Conservation (phyloP, 192 early-diverging fungal genomes). For the Dissophora ornata region DNA sequence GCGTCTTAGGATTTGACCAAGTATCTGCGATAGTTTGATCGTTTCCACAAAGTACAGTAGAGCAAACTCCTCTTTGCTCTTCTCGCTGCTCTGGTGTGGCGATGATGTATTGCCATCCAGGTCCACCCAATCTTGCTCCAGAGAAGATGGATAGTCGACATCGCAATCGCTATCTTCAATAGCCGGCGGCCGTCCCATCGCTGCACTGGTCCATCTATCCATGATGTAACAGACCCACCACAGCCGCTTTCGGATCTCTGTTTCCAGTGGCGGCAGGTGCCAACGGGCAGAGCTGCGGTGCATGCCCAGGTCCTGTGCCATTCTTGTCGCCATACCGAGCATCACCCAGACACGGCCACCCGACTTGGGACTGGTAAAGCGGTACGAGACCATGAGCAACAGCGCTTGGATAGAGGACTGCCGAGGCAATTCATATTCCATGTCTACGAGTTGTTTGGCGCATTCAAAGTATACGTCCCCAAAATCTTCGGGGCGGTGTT, state of each 20-base stretch:
- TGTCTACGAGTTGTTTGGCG: conserved; percentile 76
- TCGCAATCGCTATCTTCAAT: conserved; percentile 68
- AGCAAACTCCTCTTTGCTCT: conserved; percentile 20
- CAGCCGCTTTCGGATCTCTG: conserved; percentile 70
- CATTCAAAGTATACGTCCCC: conserved; percentile 73
- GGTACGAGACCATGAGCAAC: conserved; percentile 72
- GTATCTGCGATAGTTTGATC: conserved; percentile 62
- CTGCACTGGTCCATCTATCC: conserved; percentile 68
- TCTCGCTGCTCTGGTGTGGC: conserved; percentile 14
- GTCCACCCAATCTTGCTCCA: conserved; percentile 51
- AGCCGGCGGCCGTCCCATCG: conserved; percentile 63
- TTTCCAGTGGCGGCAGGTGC: conserved; percentile 61
- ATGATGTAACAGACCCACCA: conserved; percentile 84
- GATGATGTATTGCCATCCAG: conserved; percentile 9
- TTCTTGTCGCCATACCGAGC: conserved; percentile 64
- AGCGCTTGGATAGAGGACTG: conserved; percentile 74
- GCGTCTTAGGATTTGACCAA: conserved; percentile 60
- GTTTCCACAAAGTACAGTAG: conserved; percentile 57
- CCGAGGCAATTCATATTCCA: conserved; percentile 69
- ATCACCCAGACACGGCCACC: conserved; percentile 79
- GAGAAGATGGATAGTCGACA: conserved; percentile 58
- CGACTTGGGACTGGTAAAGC: conserved; percentile 70
- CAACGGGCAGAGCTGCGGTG: conserved; percentile 66
- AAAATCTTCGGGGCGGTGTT: conserved; percentile 56
- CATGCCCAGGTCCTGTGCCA: conserved; percentile 70